A percentile compares a stretch with the other conserved stretches of the same genome.
Evolutionary conservation across 768 basidiomycete genomes (phyloP).

Genomic region (Rhodosporidiobolus odoratus): DNA sequence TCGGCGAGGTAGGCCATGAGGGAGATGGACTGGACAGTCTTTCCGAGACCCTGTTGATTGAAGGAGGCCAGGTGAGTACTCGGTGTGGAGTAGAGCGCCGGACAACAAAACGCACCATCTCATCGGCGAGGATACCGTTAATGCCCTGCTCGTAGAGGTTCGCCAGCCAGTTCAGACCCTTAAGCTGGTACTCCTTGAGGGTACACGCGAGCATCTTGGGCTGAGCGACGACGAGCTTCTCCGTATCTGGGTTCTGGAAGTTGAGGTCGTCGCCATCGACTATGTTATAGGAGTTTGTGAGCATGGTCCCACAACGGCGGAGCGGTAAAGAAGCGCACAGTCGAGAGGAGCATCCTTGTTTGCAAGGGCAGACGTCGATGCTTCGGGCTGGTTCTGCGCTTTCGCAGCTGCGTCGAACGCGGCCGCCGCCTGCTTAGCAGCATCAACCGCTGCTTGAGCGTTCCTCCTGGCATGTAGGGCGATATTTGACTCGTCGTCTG

Average conservation of each 20-base stretch:
- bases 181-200: constrained; percentile 95
- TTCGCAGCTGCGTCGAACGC: constrained; percentile 82
- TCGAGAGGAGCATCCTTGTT: constrained; percentile 28
- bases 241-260: constrained; percentile 97
- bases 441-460: constrained; percentile 77
- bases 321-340: background rate
- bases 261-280: constrained; percentile 96
- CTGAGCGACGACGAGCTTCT: constrained; percentile 76
- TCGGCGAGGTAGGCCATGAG: constrained; percentile 92
- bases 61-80: background rate
- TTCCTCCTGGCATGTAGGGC: constrained; percentile 77
- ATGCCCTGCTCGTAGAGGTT: constrained; percentile 98
- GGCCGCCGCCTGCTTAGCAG: constrained; percentile 70
- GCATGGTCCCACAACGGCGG: background rate
- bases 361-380: background rate
- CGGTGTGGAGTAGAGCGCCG: background rate
- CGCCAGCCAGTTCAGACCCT: constrained; percentile 95
- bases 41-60: constrained; percentile 41
- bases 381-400: constrained; percentile 63
- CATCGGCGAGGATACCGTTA: constrained; percentile 97
- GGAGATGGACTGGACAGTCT: constrained; percentile 95
- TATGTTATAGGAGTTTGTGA: constrained; percentile 42
- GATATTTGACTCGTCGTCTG: constrained; percentile 83
- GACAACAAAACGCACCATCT: constrained; percentile 61
- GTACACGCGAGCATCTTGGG: constrained; percentile 95